Percentiles rank a stretch among this genome's conserved stretches.
These are phyloP conservation scores for Diaporthe sp. DNA, from an alignment of 2,329 filamentous ascomycete genomes.

Conservation along the genomic window DNA sequence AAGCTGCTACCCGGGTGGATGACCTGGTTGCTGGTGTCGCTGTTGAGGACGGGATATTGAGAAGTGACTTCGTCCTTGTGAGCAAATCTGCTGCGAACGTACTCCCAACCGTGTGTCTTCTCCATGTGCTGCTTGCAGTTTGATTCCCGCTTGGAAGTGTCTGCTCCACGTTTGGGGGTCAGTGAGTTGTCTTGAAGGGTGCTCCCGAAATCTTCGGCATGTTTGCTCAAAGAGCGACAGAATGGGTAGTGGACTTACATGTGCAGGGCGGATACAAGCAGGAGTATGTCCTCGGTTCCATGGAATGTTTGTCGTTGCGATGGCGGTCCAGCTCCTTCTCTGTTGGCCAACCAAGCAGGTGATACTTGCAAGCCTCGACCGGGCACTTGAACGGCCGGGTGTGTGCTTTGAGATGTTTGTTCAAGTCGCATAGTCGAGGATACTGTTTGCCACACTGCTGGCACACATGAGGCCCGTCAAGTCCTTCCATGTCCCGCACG, in stretches of 20 bases:
- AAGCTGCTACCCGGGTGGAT: conserved; percentile 23
- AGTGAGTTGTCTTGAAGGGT: neutral
- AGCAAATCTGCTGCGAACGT: conserved; percentile 76
- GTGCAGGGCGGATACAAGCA: conserved; percentile 77
- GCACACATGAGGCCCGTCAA: conserved; percentile 43
- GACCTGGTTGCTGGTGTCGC: neutral
- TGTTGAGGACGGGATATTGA: neutral
- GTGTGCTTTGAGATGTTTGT: conserved; percentile 49
- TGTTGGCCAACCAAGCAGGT: conserved; percentile 79
- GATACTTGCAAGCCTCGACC: conserved; percentile 76
- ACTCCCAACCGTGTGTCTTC: conserved; percentile 81
- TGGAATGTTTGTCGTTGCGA: conserved; percentile 82
- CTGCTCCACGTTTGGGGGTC: neutral
- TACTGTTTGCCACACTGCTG: conserved; percentile 48
- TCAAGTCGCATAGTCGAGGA: conserved; percentile 51
- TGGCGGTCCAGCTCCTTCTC: conserved; percentile 85
- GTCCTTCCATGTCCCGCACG: conserved; percentile 12
- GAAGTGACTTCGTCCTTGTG: conserved; percentile 25
- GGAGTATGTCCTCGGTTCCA: conserved; percentile 73
- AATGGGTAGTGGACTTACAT: conserved; percentile 50
- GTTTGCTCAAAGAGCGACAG: neutral
- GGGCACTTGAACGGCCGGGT: conserved; percentile 74
- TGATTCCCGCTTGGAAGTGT: conserved; percentile 82
- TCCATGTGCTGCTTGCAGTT: conserved; percentile 93
- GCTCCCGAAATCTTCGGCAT: too few species aligned